Base-by-base conservation (phyloP, 192 early-diverging fungal genomes). In the Spinellus fusiger region DNA sequence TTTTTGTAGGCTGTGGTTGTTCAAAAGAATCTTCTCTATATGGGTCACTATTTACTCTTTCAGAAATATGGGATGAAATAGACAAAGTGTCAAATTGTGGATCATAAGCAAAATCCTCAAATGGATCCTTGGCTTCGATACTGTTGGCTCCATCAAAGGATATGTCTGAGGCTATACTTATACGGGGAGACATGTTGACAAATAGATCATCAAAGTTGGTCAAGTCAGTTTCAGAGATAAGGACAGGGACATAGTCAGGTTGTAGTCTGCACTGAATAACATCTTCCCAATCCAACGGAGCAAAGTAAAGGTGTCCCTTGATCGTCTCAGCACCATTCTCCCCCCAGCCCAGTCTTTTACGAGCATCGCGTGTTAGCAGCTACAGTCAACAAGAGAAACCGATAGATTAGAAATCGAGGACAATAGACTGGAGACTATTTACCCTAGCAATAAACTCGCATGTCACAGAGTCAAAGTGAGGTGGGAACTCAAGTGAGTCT, bases 241-340 rank as follows among this genome's bases (percentile, higher is more conserved):
- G 67, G 18, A 69, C 76, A 31, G 92, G 92, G 10, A 80, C 70
- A 47, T 81, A 92, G 5, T 71, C 73, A 34, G 80, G 80, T 22
- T 73, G 65, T 27, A 89, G 73, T 62, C 86, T 82, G 8, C 84
- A 67, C 13, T 77, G 72, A 49, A 77, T 68, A 1, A 92, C 76
- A 29, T 80, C 76, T 0, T 73, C 50, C 82, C 87, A 92, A 64
- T 92, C 77, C 2, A 91, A 69, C 7, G 81, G 77, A 22, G 70
- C 73, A 65, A 92, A 92, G 65, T 79, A 86, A 18, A 82, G 80
- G 61, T 92, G 90, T 5, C 59, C 66, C 62, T 89, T 89, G 54
- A 92, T 88, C 52, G 81, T 82, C 23, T 84, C 80, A 7, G 87
- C 71, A 34, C 84, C 87, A 40, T 65, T 58, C 1, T 64, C 57